Percentiles rank a stretch among this genome's conserved stretches.
These are phyloP conservation scores for Wickerhamomyces bovis DNA, from an alignment of 805 yeast genomes.

Conservation along the genomic window DNA sequence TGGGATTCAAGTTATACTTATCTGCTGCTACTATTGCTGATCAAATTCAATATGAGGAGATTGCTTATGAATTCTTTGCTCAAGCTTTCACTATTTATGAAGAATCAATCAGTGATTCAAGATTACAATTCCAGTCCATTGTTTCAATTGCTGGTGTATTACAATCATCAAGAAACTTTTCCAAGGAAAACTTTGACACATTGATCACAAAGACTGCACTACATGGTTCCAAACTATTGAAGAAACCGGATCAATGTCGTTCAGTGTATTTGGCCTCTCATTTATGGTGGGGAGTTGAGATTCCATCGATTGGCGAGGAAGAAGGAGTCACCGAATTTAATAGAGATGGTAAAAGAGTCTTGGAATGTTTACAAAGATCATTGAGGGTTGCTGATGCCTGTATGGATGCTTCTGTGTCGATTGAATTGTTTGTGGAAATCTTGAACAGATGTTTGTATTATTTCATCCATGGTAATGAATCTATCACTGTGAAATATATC, in stretches of 20 bases:
- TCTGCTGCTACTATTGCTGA: conserved; percentile 75
- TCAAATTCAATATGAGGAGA: conserved; percentile 61
- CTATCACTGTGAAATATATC: conserved; percentile 66
- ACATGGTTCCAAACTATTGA: conserved; percentile 81
- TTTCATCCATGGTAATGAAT: conserved; percentile 71
- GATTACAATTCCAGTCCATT: conserved; percentile 47
- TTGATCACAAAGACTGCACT: conserved; percentile 80
- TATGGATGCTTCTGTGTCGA: conserved; percentile 68
- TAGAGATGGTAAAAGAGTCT: conserved; percentile 62
- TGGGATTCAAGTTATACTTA: conserved; percentile 42
- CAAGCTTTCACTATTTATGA: conserved; percentile 86
- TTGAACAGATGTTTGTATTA: conserved; percentile 81
- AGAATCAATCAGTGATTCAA: conserved; percentile 47
- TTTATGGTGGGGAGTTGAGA: conserved; percentile 88
- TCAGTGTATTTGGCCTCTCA: conserved; percentile 85
- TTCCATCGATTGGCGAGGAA: conserved; percentile 38
- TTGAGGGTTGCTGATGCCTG: conserved; percentile 91
- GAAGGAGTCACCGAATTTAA: conserved; percentile 37
- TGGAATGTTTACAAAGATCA: conserved; percentile 87
- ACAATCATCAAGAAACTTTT: conserved; percentile 46
- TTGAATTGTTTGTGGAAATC: conserved; percentile 85
- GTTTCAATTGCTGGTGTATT: conserved; percentile 44
- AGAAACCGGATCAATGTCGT: conserved; percentile 92
- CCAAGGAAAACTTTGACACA: conserved; percentile 68
- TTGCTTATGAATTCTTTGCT: conserved; percentile 81